These are phyloP conservation scores for Cyclocybe aegerita DNA, from an alignment of 768 basidiomycete genomes.

Conservation along the genomic window DNA sequence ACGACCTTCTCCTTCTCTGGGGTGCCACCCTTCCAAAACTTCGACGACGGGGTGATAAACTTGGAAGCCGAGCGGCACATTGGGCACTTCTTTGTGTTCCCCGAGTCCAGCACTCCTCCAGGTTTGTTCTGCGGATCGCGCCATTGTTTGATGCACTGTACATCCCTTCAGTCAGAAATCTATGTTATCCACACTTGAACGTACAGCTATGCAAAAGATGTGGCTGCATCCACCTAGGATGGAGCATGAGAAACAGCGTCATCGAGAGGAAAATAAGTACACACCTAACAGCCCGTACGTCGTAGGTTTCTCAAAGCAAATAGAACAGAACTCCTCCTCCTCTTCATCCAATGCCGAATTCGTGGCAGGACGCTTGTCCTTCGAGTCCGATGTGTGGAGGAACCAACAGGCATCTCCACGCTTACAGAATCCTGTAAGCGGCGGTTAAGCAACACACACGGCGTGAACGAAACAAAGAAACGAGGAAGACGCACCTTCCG, in stretches of 20 bases:
- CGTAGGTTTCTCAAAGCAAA: slow-evolving; percentile 73
- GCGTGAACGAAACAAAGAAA: not conserved
- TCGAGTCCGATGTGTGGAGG: slow-evolving; percentile 41
- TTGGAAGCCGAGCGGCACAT: slow-evolving; percentile 68
- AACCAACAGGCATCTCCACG: slow-evolving; percentile 78
- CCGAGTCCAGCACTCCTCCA: slow-evolving; percentile 49
- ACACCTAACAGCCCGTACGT: slow-evolving; percentile 70
- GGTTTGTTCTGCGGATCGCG: slow-evolving; percentile 58
- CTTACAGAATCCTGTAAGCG: slow-evolving; percentile 61
- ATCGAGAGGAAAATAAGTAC: slow-evolving; percentile 10
- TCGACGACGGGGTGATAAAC: slow-evolving; percentile 74
- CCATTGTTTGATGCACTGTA: slow-evolving; percentile 80
- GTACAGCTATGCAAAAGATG: slow-evolving; percentile 71
- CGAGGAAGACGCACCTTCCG: slow-evolving; percentile 41
- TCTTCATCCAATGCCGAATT: slow-evolving; percentile 24
- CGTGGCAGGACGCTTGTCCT: slow-evolving; percentile 8
- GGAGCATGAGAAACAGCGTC: not conserved
- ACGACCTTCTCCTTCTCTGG: slow-evolving; percentile 51
- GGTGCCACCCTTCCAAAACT: slow-evolving; percentile 56
- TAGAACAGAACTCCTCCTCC: slow-evolving; percentile 59
- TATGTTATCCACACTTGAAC: slow-evolving; percentile 14
- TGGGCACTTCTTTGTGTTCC: slow-evolving; percentile 74
- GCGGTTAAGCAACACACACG: slow-evolving; percentile 1
- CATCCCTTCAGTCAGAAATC: slow-evolving; percentile 1
- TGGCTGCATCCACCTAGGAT: slow-evolving; percentile 68